Evolutionary conservation across 2,329 filamentous ascomycete genomes (phyloP).

Genomic region (Parastagonospora nodorum): DNA sequence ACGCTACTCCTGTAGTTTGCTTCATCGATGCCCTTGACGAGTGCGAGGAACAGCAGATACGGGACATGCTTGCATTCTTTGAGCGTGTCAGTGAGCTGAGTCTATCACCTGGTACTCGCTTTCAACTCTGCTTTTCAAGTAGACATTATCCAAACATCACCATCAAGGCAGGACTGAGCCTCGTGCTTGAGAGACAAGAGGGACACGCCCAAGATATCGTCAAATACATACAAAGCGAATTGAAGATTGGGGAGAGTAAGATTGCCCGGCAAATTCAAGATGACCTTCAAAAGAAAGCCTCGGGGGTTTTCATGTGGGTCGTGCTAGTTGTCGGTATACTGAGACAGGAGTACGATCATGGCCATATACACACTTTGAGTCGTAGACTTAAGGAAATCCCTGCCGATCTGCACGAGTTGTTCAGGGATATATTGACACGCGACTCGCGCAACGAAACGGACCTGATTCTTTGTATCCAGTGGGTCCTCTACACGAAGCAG

Average conservation of each 20-base stretch:
- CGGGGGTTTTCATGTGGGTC: conserved; percentile 53
- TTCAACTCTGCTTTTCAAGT: conserved; percentile 32
- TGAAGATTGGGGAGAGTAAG: conserved; percentile 27
- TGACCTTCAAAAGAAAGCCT: conserved; percentile 46
- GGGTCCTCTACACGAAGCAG: conserved; percentile 22
- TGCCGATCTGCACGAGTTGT: conserved; percentile 52
- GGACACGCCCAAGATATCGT: conserved; percentile 47
- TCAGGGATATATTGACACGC: conserved; percentile 51
- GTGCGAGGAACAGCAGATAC: conserved; percentile 51
- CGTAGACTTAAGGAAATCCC: conserved; percentile 48
- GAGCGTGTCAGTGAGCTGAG: conserved; percentile 42
- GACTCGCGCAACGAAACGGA: conserved; percentile 41
- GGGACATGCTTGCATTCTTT: conserved; percentile 53
- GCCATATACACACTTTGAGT: conserved; percentile 30
- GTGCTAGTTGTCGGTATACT: conserved; percentile 45
- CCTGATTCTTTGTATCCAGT: conserved; percentile 22
- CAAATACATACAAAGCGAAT: conserved; percentile 23
- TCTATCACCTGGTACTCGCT: neutral
- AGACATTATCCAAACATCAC: conserved; percentile 55
- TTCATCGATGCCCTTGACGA: conserved; percentile 57
- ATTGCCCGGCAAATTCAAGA: conserved; percentile 23
- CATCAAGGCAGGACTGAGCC: conserved; percentile 26
- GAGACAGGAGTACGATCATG: conserved; percentile 47
- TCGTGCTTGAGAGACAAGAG: conserved; percentile 45
- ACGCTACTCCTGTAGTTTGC: conserved; percentile 16